Evolutionary conservation across 2,329 filamentous ascomycete genomes (phyloP).

Genomic region (Phaeophleospora eucalypticola): DNA sequence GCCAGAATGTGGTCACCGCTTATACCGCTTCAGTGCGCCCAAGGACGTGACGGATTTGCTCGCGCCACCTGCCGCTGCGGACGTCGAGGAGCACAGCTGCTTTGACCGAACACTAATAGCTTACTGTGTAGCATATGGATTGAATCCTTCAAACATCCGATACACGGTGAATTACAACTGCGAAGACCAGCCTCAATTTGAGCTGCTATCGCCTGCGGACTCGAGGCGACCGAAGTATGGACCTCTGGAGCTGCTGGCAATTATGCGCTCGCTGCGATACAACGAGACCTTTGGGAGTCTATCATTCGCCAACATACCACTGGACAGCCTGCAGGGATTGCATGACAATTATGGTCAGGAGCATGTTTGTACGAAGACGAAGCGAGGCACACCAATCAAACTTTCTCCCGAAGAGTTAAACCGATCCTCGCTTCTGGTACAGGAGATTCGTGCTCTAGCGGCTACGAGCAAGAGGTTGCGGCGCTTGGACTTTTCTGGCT

Average conservation of each 20-base stretch:
- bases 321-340: conserved; percentile 62
- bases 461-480: conserved; percentile 61
- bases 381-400: conserved; percentile 52
- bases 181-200: conserved; percentile 65
- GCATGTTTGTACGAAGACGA: conserved; percentile 57
- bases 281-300: conserved; percentile 66
- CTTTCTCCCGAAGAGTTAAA: conserved; percentile 52
- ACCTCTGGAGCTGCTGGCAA: conserved; percentile 60
- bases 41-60: conserved; percentile 50
- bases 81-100: conserved; percentile 57
- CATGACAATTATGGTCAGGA: conserved; percentile 59
- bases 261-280: conserved; percentile 66
- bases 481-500: conserved; percentile 62
- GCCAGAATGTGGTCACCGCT: conserved; percentile 61
- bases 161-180: conserved; percentile 59
- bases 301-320: conserved; percentile 60
- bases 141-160: conserved; percentile 63
- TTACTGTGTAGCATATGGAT: conserved; percentile 65
- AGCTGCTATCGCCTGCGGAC: conserved; percentile 55
- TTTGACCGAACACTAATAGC: conserved; percentile 65
- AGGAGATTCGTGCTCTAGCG: conserved; percentile 64
- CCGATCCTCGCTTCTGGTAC: conserved; percentile 58
- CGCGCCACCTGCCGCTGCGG: conserved; percentile 44
- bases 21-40: conserved; percentile 61
- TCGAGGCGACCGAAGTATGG: conserved; percentile 53